Evolutionary conservation across 2,329 filamentous ascomycete species (phyloP), one percentile per base, ranked within the genome.

Genomic region (Emmonsia crescens): DNA sequence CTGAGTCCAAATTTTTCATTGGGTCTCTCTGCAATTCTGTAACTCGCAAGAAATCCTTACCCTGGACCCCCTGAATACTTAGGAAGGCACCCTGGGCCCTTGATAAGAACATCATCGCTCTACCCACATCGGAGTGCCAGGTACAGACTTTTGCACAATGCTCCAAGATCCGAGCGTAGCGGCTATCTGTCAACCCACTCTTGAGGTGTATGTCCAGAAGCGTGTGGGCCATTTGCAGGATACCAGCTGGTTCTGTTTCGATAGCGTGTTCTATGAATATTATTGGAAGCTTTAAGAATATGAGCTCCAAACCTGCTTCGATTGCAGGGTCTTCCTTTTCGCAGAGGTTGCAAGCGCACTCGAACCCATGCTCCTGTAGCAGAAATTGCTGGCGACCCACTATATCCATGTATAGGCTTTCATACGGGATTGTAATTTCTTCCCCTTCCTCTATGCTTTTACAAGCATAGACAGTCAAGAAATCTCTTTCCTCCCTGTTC

Each of bases 391-490:
- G 66, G 19, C 70, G 66, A 29, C 19, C 21, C 6, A 48, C 49
- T 8, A 21, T 19, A 1, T 52, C 56, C 10, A 64, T 54, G 16
- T 59, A 60, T 0, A 63, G 40, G 24, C 63, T 57, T 4, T 63
- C 56, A 57, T 71, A 72, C 0, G 66, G 42, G 44, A 69, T 60
- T 2, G 66, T 69, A 46, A 73, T 66, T 54, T 74, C 70, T 24
- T 68, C 65, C 0, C 69, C 70, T 5, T 46, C 46, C 9, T 44
- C 31, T 51, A 74, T 70, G 12, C 64, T 56, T 16, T 21, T 61
- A 40, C 57, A 62, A 10, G 68, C 66, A 33, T 65, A 66, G 2
- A 70, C 59, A 0, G 63, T 52, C 1, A 66, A 59, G 5, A 61
- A 31, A 42, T 59, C 19, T 16, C 21, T 27, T 21, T 40, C 27